phyloP scores from a whole-genome alignment of 2,329 filamentous ascomycete species.

The Macrophomina tecta region DNA sequence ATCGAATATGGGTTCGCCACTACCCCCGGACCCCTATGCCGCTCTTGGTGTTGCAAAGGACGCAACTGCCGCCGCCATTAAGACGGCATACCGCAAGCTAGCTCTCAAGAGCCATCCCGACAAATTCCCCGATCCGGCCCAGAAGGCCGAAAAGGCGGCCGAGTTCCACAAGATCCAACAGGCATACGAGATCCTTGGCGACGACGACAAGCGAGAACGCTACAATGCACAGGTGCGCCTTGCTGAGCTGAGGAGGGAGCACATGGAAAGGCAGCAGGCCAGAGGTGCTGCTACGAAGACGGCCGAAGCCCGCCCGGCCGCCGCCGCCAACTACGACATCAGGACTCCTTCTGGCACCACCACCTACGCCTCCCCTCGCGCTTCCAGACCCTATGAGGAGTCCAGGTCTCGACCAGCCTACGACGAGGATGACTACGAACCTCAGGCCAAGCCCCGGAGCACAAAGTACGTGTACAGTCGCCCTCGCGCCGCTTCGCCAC shows the following conservation, averaged over 20 bases:
- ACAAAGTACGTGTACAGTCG: conserved; percentile 11
- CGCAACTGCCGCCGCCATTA: conserved; percentile 74
- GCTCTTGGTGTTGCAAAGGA: conserved; percentile 75
- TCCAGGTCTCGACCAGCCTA: conserved; percentile 32
- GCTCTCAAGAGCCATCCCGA: conserved; percentile 90
- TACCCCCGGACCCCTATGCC: conserved; percentile 77
- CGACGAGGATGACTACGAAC: conserved; percentile 24
- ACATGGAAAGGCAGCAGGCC: conserved; percentile 52
- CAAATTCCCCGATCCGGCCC: conserved; percentile 79
- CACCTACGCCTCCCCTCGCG: conserved; percentile 31
- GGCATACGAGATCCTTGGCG: conserved; percentile 87
- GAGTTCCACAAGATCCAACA: conserved; percentile 93
- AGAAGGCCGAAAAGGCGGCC: conserved; percentile 79
- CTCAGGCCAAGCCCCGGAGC: background rate
- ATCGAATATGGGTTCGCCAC: conserved; percentile 50
- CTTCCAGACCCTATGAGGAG: conserved; percentile 36
- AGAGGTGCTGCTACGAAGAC: conserved; percentile 32
- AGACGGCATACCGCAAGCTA: conserved; percentile 81
- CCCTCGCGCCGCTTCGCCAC: conserved; percentile 4
- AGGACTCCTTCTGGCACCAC: conserved; percentile 17
- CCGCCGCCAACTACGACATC: conserved; percentile 36
- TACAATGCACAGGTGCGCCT: conserved; percentile 80
- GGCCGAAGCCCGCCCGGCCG: conserved; percentile 42
- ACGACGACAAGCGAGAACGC: conserved; percentile 72
- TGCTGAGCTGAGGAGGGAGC: conserved; percentile 66